Evolutionary conservation across 495 filamentous ascomycete genomes (phyloP), one percentile per base, ranked within the genome.

Genomic region (Tirmania nivea): DNA sequence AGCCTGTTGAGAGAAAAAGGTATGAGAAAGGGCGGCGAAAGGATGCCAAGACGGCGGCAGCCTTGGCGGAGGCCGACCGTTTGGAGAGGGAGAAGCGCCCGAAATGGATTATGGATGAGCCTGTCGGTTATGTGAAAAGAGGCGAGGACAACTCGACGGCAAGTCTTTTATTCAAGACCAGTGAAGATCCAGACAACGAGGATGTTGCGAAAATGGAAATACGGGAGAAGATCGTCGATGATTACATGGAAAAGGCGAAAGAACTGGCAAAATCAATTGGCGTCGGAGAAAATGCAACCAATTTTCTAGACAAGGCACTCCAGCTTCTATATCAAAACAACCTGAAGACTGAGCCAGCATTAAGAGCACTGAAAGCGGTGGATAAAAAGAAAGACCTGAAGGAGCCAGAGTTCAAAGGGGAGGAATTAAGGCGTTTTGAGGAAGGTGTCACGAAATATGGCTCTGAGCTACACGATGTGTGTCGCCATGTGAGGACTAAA

Each of bases 71-170:
- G 66, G 81, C 80, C 6, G 85, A 90, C 52, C 86, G 82, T 54
- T 70, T 75, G 21, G 77, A 80, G 53, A 76, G 75, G 57, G 85
- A 88, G 56, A 81, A 78, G 51, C 80, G 86, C 31, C 90, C 92
- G 4, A 86, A 83, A 66, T 95, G 86, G 84, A 75, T 95, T 19
- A 78, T 86, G 72, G 92, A 97, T 60, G 85, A 89, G 65, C 90
- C 90, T 0, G 63, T 73, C 8, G 90, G 92, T 19, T 99, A 89
- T 62, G 71, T 94, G 14, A 72, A 71, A 35, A 78, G 90, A 36
- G 90, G 90, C 17, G 84, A 89, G 55, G 88, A 95, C 62, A 65
- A 68, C 48, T 69, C 39, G 67, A 73, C 61, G 73, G 77, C 73
- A 12, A 69, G 67, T 17, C 53, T 77, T 9, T 59, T 83, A 45